Conservation (phyloP, 441 rosid genomes). For the Metrosideros polymorpha region DNA sequence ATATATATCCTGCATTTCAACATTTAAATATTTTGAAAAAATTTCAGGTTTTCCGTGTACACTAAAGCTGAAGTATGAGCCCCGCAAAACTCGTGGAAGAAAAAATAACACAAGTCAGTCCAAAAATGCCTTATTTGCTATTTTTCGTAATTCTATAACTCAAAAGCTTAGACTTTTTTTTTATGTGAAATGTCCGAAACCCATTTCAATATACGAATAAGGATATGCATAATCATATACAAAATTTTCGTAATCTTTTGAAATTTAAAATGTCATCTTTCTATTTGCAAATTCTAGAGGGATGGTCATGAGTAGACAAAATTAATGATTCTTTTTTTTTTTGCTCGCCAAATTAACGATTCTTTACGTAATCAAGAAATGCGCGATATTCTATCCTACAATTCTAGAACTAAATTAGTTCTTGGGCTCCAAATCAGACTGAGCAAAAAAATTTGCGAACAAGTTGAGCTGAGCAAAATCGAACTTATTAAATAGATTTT, state of each 20-base stretch:
- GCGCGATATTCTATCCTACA: rapidly evolving
- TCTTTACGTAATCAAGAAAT: rapidly evolving
- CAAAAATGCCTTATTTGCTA: background rate
- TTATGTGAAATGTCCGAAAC: background rate
- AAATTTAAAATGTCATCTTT: background rate
- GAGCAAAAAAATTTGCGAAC: background rate
- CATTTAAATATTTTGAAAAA: background rate
- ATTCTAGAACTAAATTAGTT: background rate
- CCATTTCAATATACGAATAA: background rate
- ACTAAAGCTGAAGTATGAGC: background rate
- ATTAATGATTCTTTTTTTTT: background rate
- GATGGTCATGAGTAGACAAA: background rate
- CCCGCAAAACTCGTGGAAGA: background rate
- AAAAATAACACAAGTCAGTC: background rate
- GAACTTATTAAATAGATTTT: background rate
- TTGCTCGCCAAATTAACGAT: background rate
- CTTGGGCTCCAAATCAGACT: background rate
- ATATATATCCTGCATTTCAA: background rate
- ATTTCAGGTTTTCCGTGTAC: background rate
- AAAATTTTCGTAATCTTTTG: background rate
- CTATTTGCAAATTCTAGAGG: background rate
- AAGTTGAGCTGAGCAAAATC: background rate
- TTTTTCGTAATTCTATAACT: background rate
- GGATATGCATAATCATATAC: background rate
- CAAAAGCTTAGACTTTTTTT: background rate